phyloP scores from a whole-genome alignment of 2,329 filamentous ascomycete species.

The Trichoderma sp. region DNA sequence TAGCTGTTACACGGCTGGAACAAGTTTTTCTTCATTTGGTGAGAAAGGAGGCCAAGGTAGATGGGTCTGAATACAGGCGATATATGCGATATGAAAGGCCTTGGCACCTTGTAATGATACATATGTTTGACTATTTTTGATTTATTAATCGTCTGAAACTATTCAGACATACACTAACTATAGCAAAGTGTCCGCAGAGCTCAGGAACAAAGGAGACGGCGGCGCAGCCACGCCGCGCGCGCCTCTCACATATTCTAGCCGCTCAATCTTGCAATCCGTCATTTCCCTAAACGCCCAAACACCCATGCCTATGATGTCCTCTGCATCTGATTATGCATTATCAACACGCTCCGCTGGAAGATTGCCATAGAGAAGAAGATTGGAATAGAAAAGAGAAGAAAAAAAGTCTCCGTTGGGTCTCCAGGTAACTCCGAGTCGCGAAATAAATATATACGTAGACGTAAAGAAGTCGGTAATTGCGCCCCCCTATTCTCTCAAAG shows the following conservation, averaged over 20 bases:
- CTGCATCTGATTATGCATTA: background rate
- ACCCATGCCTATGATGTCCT: slow-evolving; percentile 8
- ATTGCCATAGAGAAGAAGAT: background rate
- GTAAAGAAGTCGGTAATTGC: background rate
- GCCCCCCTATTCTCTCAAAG: background rate
- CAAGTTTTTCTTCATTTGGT: too few species aligned
- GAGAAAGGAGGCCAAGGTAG: background rate
- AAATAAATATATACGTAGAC: background rate
- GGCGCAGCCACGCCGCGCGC: background rate
- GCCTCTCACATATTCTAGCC: background rate
- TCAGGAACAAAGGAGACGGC: background rate
- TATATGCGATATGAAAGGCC: background rate
- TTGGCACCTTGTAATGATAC: background rate
- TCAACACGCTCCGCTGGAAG: background rate
- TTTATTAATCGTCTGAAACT: background rate
- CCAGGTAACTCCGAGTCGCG: slow-evolving; percentile 6
- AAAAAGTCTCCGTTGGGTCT: background rate
- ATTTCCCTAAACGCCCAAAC: slow-evolving; percentile 13
- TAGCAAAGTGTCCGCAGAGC: background rate
- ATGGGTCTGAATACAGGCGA: background rate
- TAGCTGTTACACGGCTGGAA: too few species aligned
- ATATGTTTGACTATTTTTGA: background rate
- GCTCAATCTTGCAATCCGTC: background rate
- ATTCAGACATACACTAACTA: background rate
- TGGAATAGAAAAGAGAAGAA: background rate